Conservation (phyloP, 2,329 filamentous ascomycete genomes). For the Ophiostoma pallidulum region DNA sequence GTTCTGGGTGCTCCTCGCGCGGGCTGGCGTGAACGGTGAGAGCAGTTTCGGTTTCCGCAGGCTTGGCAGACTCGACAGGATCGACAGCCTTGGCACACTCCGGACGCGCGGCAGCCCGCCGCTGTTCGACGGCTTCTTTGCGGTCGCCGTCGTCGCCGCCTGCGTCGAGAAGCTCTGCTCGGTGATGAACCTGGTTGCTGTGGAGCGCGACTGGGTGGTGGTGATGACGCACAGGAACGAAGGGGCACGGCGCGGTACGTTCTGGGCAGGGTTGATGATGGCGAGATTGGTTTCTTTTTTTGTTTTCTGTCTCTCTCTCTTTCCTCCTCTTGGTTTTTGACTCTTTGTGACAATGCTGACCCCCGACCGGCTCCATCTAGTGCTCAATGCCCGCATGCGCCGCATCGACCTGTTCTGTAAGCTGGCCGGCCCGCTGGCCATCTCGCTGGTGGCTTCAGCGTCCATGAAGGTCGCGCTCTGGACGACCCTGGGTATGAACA, state of each 20-base stretch:
- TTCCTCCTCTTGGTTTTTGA: too few species aligned
- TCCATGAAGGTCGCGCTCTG: conserved; percentile 38
- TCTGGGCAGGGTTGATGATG: too few species aligned
- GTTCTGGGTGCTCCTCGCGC: conserved; percentile 30
- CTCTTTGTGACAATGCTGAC: too few species aligned
- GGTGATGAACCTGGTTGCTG: conserved; percentile 55
- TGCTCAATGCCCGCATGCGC: conserved; percentile 45
- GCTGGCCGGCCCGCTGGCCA: conserved; percentile 41
- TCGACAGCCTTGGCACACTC: too few species aligned
- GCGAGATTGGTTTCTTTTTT: too few species aligned
- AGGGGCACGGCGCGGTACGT: conserved; percentile 4
- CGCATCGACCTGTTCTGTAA: conserved; percentile 52
- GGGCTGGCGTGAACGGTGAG: not conserved
- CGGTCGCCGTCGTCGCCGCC: conserved; percentile 40
- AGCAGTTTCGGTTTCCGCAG: too few species aligned
- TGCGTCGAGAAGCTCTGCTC: conserved; percentile 60
- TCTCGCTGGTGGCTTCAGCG: conserved; percentile 37
- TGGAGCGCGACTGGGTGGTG: conserved; percentile 63
- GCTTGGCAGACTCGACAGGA: too few species aligned
- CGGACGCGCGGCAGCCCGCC: too few species aligned
- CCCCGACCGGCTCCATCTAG: too few species aligned
- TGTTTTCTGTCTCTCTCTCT: too few species aligned
- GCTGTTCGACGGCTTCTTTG: conserved; percentile 23
- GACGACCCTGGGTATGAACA: conserved; percentile 37
- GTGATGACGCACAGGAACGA: conserved; percentile 36